phyloP scores from a whole-genome alignment of 2,329 filamentous ascomycete genomes.

The Fusarium sp. region DNA sequence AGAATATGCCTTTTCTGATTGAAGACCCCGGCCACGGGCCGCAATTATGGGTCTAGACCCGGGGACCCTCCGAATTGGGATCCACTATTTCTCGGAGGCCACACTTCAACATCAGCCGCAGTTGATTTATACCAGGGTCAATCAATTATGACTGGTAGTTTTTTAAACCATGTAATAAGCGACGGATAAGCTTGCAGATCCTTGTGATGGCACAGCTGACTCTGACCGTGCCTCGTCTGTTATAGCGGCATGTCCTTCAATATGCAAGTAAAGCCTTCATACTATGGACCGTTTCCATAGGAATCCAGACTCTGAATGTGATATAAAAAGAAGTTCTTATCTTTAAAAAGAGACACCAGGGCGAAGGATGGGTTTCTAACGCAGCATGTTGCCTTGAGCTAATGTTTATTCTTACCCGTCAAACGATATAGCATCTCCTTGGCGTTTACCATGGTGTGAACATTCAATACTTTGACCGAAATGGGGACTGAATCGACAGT shows the following conservation, averaged over 20 bases:
- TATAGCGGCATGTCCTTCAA: no score
- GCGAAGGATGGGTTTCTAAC: not conserved
- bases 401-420: not conserved
- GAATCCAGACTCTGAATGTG: not conserved
- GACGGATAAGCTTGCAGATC: not conserved
- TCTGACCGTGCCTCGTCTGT: not conserved
- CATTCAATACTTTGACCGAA: not conserved
- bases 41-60: constrained; percentile 33
- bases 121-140: not conserved
- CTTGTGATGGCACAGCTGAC: not conserved
- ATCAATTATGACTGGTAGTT: not conserved
- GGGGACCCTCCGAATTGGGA: not conserved
- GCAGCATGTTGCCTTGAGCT: not conserved
- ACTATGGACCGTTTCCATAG: not conserved
- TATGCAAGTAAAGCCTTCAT: not conserved
- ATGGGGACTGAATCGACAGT: not conserved
- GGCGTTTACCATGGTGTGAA: not conserved
- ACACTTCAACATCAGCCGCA: constrained; percentile 10
- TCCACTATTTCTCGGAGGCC: constrained; percentile 24
- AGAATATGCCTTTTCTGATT: not conserved
- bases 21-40: constrained; percentile 18
- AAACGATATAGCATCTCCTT: not conserved
- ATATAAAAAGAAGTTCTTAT: not conserved
- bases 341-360: not conserved
- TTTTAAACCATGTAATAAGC: not conserved